Percentiles rank a stretch among this genome's conserved stretches.
Evolutionary conservation across 768 basidiomycete species (phyloP).

Genomic region (Leccinum olivaceopallidum): DNA sequence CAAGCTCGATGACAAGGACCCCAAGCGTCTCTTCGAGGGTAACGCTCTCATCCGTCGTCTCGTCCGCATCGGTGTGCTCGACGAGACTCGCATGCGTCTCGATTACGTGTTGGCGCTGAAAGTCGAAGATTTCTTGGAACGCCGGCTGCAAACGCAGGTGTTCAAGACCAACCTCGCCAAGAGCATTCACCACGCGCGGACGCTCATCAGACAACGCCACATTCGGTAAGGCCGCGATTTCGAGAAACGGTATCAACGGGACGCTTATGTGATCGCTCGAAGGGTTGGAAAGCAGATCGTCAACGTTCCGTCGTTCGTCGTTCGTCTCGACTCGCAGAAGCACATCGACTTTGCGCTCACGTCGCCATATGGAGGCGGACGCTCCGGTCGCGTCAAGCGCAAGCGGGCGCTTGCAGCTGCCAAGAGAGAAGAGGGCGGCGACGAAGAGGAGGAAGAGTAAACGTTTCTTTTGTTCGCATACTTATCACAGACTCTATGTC

Average conservation of each 20-base stretch:
- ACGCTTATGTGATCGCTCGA: conserved; percentile 5
- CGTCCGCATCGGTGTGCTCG: conserved; percentile 99
- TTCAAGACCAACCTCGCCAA: conserved; percentile 99
- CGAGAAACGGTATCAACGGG: not conserved
- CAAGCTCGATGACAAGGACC: conserved; percentile 99
- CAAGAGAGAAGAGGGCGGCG: conserved; percentile 87
- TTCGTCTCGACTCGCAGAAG: conserved; percentile 99
- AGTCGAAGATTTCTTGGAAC: conserved; percentile 99
- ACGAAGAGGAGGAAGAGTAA: conserved; percentile 90
- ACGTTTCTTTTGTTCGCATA: conserved; percentile 22
- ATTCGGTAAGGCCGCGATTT: conserved; percentile 73
- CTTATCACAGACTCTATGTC: conserved; percentile 29
- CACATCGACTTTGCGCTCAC: conserved; percentile 99
- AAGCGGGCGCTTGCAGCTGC: conserved; percentile 94
- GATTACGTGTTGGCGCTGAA: conserved; percentile 99
- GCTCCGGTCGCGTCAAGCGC: conserved; percentile 95
- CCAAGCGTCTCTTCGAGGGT: conserved; percentile 99
- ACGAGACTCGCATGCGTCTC: conserved; percentile 98
- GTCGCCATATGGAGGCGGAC: conserved; percentile 94
- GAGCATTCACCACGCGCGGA: conserved; percentile 97
- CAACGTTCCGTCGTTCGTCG: conserved; percentile 98
- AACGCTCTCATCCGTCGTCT: conserved; percentile 95
- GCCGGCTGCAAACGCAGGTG: conserved; percentile 97
- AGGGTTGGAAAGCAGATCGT: conserved; percentile 99
- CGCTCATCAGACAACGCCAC: conserved; percentile 96